Percentiles rank a stretch among this genome's conserved stretches.
Conservation (phyloP, 1,284 basidiomycete genomes). For the Leccinum fuscescens region DNA sequence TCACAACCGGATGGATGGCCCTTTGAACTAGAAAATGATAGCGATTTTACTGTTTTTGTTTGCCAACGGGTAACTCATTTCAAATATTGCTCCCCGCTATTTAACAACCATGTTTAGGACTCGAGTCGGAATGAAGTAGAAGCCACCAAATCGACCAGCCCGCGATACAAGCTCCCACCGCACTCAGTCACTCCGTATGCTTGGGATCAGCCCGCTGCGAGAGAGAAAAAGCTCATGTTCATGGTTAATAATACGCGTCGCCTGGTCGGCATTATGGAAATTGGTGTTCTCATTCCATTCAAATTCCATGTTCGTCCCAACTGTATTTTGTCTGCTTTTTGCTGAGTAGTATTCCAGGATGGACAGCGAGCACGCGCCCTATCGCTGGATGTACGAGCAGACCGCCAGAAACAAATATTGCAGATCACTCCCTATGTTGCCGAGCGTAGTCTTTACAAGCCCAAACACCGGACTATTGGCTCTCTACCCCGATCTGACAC, state of each 20-base stretch:
- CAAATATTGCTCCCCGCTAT: neutral
- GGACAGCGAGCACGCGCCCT: constrained; percentile 59
- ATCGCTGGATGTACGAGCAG: constrained; percentile 92
- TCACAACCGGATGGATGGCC: constrained; percentile 82
- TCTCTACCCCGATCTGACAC: constrained; percentile 66
- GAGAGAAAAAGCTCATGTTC: constrained; percentile 80
- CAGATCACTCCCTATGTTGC: constrained; percentile 87
- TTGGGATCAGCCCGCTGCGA: constrained; percentile 92
- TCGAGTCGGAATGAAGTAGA: constrained; percentile 43
- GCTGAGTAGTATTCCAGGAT: constrained; percentile 38
- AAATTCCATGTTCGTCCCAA: constrained; percentile 66
- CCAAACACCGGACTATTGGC: constrained; percentile 54
- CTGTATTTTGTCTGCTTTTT: constrained; percentile 1
- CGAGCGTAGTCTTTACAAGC: constrained; percentile 88
- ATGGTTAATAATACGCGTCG: constrained; percentile 66
- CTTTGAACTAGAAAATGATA: constrained; percentile 89
- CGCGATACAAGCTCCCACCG: constrained; percentile 58
- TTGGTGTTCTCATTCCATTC: constrained; percentile 91
- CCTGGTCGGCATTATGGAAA: constrained; percentile 92
- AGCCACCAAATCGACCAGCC: constrained; percentile 27
- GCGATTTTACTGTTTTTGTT: constrained; percentile 70
- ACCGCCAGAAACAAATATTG: constrained; percentile 84
- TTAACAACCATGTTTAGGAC: constrained; percentile 43
- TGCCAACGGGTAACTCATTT: constrained; percentile 65
- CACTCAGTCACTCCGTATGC: constrained; percentile 71